A percentile compares a stretch with the other conserved stretches of the same genome.
Evolutionary conservation across 139 green algal genomes (phyloP).

Genomic region (Chlamydomonas sphaeroides): DNA sequence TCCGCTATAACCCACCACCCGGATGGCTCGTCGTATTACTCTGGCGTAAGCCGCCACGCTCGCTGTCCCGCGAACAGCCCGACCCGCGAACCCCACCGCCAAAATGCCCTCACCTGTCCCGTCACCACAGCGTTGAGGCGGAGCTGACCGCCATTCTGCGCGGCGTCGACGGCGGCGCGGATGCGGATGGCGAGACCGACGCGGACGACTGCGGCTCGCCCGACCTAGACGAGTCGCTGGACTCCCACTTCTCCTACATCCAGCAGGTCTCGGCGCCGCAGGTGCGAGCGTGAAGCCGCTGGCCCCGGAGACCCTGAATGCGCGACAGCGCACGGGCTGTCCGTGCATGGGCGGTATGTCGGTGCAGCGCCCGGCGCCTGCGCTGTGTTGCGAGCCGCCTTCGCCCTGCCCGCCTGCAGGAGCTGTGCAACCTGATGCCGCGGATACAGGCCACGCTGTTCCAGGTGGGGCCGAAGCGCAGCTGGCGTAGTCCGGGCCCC

Average conservation of each 20-base stretch:
- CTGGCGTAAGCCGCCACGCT: too few species aligned
- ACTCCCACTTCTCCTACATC: slow-evolving; percentile 51
- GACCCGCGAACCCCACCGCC: too few species aligned
- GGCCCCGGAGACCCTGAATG: too few species aligned
- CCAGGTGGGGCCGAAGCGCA: not conserved
- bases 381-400: not conserved
- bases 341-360: too few species aligned
- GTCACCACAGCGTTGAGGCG: slow-evolving; percentile 19
- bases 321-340: too few species aligned
- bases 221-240: slow-evolving; percentile 40
- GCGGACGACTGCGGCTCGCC: slow-evolving; percentile 33
- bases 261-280: slow-evolving; percentile 48
- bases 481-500: not conserved
- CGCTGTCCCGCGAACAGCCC: too few species aligned
- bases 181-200: not conserved
- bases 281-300: not conserved
- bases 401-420: slow-evolving; percentile 19
- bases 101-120: too few species aligned
- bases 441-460: slow-evolving; percentile 35
- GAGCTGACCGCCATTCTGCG: slow-evolving; percentile 33
- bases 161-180: not conserved
- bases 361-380: not conserved
- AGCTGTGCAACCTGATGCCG: slow-evolving; percentile 48
- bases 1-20: too few species aligned
- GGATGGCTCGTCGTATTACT: too few species aligned